phyloP scores from a whole-genome alignment of 352 stramenopile species.

The Blastocystis sp. region DNA sequence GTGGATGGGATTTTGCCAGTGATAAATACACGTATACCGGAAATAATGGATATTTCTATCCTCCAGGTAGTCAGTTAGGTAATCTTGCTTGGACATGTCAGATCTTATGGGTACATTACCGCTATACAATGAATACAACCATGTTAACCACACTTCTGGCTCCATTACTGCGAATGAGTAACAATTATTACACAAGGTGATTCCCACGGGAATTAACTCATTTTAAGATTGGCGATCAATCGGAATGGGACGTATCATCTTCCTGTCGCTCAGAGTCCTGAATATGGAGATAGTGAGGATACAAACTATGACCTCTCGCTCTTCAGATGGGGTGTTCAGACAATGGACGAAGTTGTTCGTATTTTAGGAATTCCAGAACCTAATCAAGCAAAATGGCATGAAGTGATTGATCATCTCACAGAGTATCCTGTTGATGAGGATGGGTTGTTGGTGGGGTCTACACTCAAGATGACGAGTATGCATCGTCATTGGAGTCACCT shows the following conservation, averaged over 20 bases:
- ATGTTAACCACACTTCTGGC: constrained; percentile 6
- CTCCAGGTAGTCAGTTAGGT: constrained; percentile 11
- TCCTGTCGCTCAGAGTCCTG: constrained; percentile 1
- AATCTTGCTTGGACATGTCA: constrained; percentile 42
- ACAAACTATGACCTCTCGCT: constrained; percentile 18
- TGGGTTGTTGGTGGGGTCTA: constrained; percentile 8
- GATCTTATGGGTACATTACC: constrained; percentile 17
- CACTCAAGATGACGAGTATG: constrained; percentile 36
- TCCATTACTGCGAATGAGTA: constrained; percentile 6
- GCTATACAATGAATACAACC: constrained; percentile 35
- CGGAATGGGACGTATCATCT: constrained; percentile 30
- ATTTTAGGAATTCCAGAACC: neutral
- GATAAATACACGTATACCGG: constrained; percentile 9
- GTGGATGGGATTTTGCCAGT: constrained; percentile 37
- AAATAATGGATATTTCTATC: constrained; percentile 18
- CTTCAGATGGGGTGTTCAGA: constrained; percentile 38
- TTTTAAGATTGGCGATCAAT: neutral
- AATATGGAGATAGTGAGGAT: constrained; percentile 40
- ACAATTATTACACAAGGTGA: constrained; percentile 41
- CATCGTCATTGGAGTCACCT: constrained; percentile 43
- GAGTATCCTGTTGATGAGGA: constrained; percentile 23
- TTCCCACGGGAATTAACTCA: neutral
- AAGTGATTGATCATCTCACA: constrained; percentile 25
- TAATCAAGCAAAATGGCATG: neutral
- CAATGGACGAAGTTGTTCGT: constrained; percentile 4